phyloP scores from a whole-genome alignment of 129 eudicot species.

The Flaveria ramosissima region DNA sequence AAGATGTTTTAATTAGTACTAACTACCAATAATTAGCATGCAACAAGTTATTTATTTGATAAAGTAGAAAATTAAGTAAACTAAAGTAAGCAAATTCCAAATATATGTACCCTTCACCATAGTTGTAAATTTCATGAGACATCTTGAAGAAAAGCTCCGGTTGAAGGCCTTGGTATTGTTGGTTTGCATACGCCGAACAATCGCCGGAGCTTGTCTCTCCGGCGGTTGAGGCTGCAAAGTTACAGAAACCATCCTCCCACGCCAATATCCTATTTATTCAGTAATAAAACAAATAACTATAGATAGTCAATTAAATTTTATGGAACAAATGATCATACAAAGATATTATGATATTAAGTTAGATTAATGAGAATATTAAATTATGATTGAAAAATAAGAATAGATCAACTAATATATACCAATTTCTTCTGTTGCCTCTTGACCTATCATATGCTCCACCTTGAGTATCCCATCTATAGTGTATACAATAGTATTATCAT shows the following conservation, averaged over 20 bases:
- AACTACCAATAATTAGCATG: background rate
- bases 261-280: constrained; percentile 76
- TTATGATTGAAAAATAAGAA: background rate
- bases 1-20: background rate
- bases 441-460: constrained; percentile 98
- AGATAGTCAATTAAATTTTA: background rate
- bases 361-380: background rate
- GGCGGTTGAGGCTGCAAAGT: constrained; percentile 78
- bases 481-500: background rate
- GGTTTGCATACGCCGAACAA: constrained; percentile 36
- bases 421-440: constrained; percentile 95
- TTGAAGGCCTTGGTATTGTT: constrained; percentile 70
- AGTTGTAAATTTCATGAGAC: constrained; percentile 99
- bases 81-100: background rate
- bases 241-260: constrained; percentile 99
- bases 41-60: background rate
- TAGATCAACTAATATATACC: constrained; percentile 43
- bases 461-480: constrained; percentile 88
- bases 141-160: constrained; percentile 98
- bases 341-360: background rate
- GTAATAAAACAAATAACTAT: background rate
- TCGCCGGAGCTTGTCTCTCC: constrained; percentile 66
- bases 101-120: constrained; percentile 88
- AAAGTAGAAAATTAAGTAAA: background rate
- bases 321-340: background rate